Base-by-base conservation (phyloP, 2,329 filamentous ascomycete species). In the Ascochyta clinopodiicola region DNA sequence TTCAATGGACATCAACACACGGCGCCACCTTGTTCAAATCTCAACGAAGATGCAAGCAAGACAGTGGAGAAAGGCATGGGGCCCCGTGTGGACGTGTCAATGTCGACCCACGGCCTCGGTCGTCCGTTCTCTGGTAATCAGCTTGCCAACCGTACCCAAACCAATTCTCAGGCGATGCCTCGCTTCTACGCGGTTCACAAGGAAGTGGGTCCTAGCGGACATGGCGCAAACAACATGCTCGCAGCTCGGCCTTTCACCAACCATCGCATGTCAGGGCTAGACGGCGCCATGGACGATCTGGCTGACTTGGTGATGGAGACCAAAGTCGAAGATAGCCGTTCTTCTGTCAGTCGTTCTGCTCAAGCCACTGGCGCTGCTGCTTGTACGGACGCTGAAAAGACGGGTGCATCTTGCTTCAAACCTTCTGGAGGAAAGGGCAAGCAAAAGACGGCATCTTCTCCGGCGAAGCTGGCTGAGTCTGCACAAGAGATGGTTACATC, bases 271-370 rank as follows among this genome's bases (percentile, higher is more conserved):
- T 72, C 69, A 58, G 71, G 71, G 21, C 62, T 75, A 44, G 74
- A 77, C 51, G 75, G 75, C 31, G 71, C 74, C 8, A 71, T 75
- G 71, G 75, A 77, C 40, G 75, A 77, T 38, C 52, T 76, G 31
- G 66, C 66, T 29, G 73, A 71, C 13, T 53, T 76, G 51, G 57
- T 68, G 17, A 42, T 59, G 21, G 63, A 69, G 36, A 64, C 59
- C 13, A 46, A 56, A 6, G 27, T 62, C 43, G 57, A 60, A 29
- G 61, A 67, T 12, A 35, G 49, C 32, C 44, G 46, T 24, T 57
- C 60, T 24, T 44, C 35, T 17, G 58, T 44, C 17, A 46, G 43
- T 5, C 60, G 56, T 13, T 38, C 49, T 4, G 40, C 51, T 5
- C 50, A 44, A 13, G 55, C 59, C 24, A 49, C 49, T 15, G 36